phyloP scores from a whole-genome alignment of 192 early-diverging fungal genomes.

The Rhizophagus prolifer region DNA sequence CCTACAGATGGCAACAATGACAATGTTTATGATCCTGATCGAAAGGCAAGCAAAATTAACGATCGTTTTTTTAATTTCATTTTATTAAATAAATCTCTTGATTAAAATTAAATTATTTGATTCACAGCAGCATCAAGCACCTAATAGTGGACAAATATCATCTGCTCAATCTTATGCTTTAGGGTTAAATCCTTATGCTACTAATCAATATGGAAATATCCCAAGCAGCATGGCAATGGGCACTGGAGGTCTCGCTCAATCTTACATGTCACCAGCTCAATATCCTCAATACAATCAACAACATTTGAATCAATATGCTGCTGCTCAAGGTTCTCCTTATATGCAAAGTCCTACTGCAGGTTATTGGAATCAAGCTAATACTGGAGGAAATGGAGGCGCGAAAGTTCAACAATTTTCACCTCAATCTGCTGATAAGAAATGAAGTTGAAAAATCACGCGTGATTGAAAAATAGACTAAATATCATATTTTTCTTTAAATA shows the following conservation, averaged over 20 bases:
- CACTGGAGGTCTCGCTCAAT: neutral
- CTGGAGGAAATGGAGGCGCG: neutral
- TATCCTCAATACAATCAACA: conserved; percentile 26
- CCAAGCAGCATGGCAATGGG: conserved; percentile 21
- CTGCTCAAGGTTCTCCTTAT: neutral
- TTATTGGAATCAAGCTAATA: conserved; percentile 7
- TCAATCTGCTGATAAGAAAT: conserved; percentile 15
- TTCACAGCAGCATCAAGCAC: neutral
- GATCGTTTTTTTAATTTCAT: neutral
- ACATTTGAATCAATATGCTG: conserved; percentile 17
- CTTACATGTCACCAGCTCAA: conserved; percentile 19
- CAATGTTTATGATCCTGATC: conserved; percentile 10
- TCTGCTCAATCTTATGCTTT: conserved; percentile 6
- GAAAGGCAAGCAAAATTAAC: conserved; percentile 11
- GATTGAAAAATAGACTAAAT: neutral
- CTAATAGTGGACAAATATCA: conserved; percentile 7
- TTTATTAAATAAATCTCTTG: neutral
- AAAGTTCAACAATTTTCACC: conserved; percentile 10
- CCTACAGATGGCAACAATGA: conserved; percentile 6
- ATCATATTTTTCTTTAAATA: neutral
- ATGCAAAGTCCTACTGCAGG: conserved; percentile 1
- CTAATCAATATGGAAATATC: conserved; percentile 15
- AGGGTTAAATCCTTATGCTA: neutral
- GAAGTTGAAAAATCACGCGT: neutral
- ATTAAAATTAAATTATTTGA: neutral